These are phyloP conservation scores for Flueggea neowawraea DNA, from an alignment of 441 rosid genomes.

Conservation along the genomic window DNA sequence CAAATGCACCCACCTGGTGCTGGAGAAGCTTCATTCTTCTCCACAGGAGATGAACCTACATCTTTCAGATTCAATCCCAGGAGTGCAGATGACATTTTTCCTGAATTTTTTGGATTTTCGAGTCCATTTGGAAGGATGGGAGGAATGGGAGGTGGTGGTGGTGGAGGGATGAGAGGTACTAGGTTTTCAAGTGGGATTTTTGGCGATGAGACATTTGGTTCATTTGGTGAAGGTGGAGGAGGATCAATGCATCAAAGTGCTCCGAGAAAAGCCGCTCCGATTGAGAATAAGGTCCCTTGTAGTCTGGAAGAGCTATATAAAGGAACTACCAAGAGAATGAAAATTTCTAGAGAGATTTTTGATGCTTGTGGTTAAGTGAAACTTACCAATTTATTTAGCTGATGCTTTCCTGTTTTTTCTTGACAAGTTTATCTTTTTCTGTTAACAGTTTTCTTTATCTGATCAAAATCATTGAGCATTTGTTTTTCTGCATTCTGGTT, in stretches of 20 bases:
- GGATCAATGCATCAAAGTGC: conserved; percentile 27
- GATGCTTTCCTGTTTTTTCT: neutral
- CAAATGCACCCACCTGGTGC: conserved; percentile 74
- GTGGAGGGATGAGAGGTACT: conserved; percentile 46
- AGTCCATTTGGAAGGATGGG: conserved; percentile 70
- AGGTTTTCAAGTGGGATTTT: conserved; percentile 52
- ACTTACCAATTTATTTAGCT: neutral
- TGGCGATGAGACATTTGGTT: conserved; percentile 12
- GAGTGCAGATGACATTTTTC: conserved; percentile 70
- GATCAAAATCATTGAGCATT: too few species aligned
- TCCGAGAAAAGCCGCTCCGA: conserved; percentile 57
- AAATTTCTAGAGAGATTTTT: conserved; percentile 66
- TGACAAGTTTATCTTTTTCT: neutral
- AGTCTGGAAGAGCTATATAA: conserved; percentile 72
- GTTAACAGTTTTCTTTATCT: too few species aligned
- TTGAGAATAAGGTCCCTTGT: conserved; percentile 67
- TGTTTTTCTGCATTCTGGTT: too few species aligned
- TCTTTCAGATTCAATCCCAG: conserved; percentile 70
- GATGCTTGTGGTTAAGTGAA: conserved; percentile 68
- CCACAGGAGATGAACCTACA: conserved; percentile 53
- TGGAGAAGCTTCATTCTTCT: conserved; percentile 58
- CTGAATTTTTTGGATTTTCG: conserved; percentile 64
- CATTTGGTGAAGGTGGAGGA: conserved; percentile 49
- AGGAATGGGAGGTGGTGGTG: conserved; percentile 35
- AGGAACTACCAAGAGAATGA: conserved; percentile 83